Evolutionary conservation across 1,139 yeast species (phyloP).

Genomic region (Geotrichum carabidarum): DNA sequence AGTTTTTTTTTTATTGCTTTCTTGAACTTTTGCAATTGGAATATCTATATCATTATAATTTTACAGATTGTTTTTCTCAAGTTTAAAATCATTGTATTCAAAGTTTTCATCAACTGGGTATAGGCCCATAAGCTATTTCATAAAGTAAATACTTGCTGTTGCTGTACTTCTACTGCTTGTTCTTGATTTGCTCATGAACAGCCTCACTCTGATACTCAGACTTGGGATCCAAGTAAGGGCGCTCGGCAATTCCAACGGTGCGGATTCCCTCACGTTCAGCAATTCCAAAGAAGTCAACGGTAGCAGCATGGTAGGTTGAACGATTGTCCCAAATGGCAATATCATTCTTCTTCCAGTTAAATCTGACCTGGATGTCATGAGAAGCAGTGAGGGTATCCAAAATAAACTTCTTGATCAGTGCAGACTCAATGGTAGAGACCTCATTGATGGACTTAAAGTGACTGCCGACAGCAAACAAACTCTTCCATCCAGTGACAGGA

Average conservation of each 20-base stretch:
- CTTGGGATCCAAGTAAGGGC: constrained; percentile 48
- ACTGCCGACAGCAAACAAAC: constrained; percentile 41
- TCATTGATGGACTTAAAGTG: constrained; percentile 43
- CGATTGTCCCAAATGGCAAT: constrained; percentile 41
- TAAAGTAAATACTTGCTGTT: background rate
- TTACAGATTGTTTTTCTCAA: background rate
- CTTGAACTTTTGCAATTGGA: too few species aligned
- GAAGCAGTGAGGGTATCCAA: constrained; percentile 42
- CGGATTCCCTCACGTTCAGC: constrained; percentile 43
- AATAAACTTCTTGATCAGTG: constrained; percentile 41
- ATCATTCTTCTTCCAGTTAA: constrained; percentile 50
- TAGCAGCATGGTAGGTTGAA: constrained; percentile 27
- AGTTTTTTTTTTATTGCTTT: too few species aligned
- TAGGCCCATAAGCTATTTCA: background rate
- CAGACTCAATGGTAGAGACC: constrained; percentile 39
- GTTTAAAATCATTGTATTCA: background rate
- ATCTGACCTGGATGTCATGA: constrained; percentile 41
- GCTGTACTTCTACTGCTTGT: background rate
- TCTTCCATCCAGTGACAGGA: constrained; percentile 49
- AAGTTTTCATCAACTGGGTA: background rate
- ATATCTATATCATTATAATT: background rate
- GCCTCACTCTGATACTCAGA: constrained; percentile 45
- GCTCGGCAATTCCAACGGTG: constrained; percentile 54
- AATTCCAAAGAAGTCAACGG: constrained; percentile 10
- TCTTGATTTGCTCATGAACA: background rate